These are phyloP conservation scores for Arabidopsis hybrid DNA, from an alignment of 441 rosid genomes.

Conservation along the genomic window DNA sequence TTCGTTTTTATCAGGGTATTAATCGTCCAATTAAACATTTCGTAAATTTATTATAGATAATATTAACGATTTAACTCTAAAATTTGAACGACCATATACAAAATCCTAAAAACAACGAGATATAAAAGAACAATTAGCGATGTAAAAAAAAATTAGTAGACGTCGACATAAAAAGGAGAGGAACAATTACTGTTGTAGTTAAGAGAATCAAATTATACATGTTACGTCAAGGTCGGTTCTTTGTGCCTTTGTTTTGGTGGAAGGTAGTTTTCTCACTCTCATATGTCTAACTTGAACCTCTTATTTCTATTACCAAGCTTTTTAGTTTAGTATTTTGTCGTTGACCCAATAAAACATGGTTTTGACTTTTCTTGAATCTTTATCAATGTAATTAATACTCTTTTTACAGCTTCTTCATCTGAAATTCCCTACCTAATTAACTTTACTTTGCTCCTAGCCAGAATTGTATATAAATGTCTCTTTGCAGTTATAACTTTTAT, in stretches of 20 bases:
- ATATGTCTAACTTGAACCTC: neutral
- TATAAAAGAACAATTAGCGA: neutral
- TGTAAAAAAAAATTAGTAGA: no score
- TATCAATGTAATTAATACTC: neutral
- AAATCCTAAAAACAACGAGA: neutral
- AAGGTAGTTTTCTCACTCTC: neutral
- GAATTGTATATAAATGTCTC: neutral
- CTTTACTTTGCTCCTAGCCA: conserved; percentile 1
- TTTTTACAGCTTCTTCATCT: neutral
- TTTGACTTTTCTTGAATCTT: conserved; percentile 17
- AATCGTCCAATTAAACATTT: neutral
- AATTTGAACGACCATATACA: neutral
- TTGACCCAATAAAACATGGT: neutral
- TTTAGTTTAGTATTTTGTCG: neutral
- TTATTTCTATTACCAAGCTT: neutral
- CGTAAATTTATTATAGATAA: neutral
- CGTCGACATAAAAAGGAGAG: no score
- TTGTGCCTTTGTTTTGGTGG: neutral
- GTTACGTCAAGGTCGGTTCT: neutral
- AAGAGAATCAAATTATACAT: neutral
- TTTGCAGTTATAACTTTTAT: neutral
- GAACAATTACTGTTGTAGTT: neutral
- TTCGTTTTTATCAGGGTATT: neutral
- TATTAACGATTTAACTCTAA: neutral
- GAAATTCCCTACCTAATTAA: neutral